A percentile compares a stretch with the other conserved stretches of the same genome.
Conservation (phyloP, 495 filamentous ascomycete genomes). For the Letharia columbiana region DNA sequence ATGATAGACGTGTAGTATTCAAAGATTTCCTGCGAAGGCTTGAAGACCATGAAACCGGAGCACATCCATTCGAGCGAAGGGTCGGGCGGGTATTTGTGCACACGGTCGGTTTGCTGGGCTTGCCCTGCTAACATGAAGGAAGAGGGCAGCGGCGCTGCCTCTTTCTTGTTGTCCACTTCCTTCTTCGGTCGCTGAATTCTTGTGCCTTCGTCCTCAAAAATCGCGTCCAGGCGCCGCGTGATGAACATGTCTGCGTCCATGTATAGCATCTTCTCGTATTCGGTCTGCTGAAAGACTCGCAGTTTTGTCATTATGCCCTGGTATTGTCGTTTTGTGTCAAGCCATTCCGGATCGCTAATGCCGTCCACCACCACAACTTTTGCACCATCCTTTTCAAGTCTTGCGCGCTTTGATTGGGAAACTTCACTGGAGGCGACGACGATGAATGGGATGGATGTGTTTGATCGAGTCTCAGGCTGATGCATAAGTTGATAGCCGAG, state of each 20-base stretch:
- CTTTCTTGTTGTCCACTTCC: neutral
- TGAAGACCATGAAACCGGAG: conserved; percentile 3
- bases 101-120: neutral
- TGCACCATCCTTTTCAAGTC: conserved; percentile 5
- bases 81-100: neutral
- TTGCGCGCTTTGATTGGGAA: conserved; percentile 7
- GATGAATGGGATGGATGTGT: conserved; percentile 25
- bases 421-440: conserved; percentile 25
- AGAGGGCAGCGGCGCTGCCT: neutral
- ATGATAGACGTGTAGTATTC: neutral
- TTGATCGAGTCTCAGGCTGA: conserved; percentile 26
- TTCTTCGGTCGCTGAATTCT: conserved; percentile 8
- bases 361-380: neutral
- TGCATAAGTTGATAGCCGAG: conserved; percentile 36
- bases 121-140: conserved; percentile 1
- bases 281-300: conserved; percentile 35
- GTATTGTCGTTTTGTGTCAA: conserved; percentile 24
- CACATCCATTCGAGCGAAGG: neutral
- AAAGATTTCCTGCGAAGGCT: conserved; percentile 2
- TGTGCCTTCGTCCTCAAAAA: conserved; percentile 34
- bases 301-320: conserved; percentile 34
- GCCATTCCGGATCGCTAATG: neutral
- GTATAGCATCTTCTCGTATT: conserved; percentile 39
- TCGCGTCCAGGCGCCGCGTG: conserved; percentile 30
- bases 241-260: conserved; percentile 39